Evolutionary conservation across 192 early-diverging fungal genomes (phyloP).

Genomic region (Umbelopsis isabellina): DNA sequence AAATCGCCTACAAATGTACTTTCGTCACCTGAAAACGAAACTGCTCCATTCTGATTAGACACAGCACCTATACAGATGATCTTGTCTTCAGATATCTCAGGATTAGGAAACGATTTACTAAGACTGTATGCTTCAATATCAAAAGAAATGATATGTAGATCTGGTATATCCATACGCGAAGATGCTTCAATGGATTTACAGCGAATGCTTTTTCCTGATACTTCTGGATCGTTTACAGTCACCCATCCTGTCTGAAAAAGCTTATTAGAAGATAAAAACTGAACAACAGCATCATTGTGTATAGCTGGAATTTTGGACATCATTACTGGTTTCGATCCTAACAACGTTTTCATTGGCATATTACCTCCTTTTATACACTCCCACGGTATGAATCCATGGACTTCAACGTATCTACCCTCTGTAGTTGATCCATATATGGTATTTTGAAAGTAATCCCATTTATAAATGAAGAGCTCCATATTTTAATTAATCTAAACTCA

Average conservation of each 20-base stretch:
- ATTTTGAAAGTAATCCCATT: neutral
- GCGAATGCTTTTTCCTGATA: conserved; percentile 5
- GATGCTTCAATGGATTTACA: conserved; percentile 22
- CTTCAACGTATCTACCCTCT: conserved; percentile 22
- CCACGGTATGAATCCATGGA: conserved; percentile 22
- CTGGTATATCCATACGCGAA: conserved; percentile 25
- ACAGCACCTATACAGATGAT: conserved; percentile 17
- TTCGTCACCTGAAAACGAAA: conserved; percentile 2
- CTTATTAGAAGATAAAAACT: conserved; percentile 28
- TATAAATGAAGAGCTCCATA: neutral
- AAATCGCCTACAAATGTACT: conserved; percentile 25
- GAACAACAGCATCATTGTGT: conserved; percentile 8
- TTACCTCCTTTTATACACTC: neutral
- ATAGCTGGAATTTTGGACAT: conserved; percentile 9
- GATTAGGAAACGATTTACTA: conserved; percentile 23
- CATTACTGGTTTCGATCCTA: neutral
- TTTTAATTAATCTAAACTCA: neutral
- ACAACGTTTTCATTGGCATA: neutral
- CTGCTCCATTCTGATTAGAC: conserved; percentile 8
- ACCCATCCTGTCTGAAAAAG: conserved; percentile 35
- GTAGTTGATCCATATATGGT: conserved; percentile 30
- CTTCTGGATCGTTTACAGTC: conserved; percentile 13
- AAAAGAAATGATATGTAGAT: conserved; percentile 31
- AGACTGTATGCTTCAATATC: conserved; percentile 30
- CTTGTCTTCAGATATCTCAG: conserved; percentile 12